phyloP scores from a whole-genome alignment of 2,329 filamentous ascomycete species.

The Botrytis fabae region DNA sequence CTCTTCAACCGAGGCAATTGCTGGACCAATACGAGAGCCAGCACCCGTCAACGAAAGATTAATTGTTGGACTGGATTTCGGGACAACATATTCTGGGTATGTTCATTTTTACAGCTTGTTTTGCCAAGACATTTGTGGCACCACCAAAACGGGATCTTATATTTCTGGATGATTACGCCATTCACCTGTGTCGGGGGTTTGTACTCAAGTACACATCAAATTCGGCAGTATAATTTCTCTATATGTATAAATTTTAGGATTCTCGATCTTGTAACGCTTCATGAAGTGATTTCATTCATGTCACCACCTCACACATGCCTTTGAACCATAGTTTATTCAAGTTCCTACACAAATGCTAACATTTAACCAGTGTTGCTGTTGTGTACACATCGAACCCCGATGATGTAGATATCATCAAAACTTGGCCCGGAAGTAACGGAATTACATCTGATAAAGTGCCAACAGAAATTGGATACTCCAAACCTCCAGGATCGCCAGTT shows the following conservation, averaged over 20 bases:
- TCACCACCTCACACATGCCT: background rate
- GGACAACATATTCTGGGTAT: conserved; percentile 78
- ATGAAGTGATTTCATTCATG: background rate
- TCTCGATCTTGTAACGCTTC: background rate
- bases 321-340: background rate
- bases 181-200: background rate
- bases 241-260: background rate
- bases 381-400: conserved; percentile 76
- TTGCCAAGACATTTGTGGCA: conserved; percentile 12
- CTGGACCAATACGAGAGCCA: conserved; percentile 57
- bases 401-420: conserved; percentile 81
- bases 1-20: conserved; percentile 62
- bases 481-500: conserved; percentile 43
- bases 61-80: conserved; percentile 80
- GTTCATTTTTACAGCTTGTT: conserved; percentile 5
- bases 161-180: background rate
- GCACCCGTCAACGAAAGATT: conserved; percentile 59
- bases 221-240: background rate
- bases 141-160: background rate
- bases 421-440: conserved; percentile 79
- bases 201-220: background rate
- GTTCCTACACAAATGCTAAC: background rate
- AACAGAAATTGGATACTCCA: conserved; percentile 67
- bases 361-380: conserved; percentile 58
- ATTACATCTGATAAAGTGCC: conserved; percentile 89